Base-by-base conservation (phyloP, 1,284 basidiomycete genomes). In the Austroboletus rostrupii region DNA sequence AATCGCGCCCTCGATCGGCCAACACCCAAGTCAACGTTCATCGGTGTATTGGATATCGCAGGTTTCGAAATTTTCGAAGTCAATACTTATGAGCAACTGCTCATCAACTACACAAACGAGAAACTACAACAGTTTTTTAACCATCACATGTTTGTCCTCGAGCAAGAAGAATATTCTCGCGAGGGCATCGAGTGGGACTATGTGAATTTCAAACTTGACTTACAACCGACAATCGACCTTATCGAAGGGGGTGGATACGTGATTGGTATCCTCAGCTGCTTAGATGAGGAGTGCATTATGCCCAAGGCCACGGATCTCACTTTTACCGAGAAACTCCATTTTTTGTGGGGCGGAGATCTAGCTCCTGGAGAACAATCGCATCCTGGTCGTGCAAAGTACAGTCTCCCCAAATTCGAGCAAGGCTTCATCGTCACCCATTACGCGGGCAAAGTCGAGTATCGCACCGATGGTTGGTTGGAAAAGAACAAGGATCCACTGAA, bases 221-320 rank as follows among this genome's bases (percentile, higher is more conserved):
- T 99, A 9, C 97, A 99, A 67, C 96, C 97, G 1, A 99, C 97
- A 1, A 99, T 99, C 68, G 96, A 99, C 65, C 83, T 99, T 48
- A 99, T 99, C 61, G 97, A 99, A 71, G 79, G 87, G 14, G 83
- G 80, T 50, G 77, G 79, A 19, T 61, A 33, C 51, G 73, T 79
- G 10, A 94, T 99, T 57, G 97, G 97, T 53, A 90, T 99, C 50
- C 79, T 99, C 36, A 93, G 92, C 54, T 87, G 90, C 59, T 76
- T 99, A 43, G 97, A 99, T 67, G 97, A 99, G 67, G 97, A 98
- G 62, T 99, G 95, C 66, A 99, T 99, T 70, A 99, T 99, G 96
- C 97, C 97, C 40, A 94, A 92, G 69, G 97, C 96, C 3, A 94
- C 90, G 8, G 97, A 99, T 67, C 71, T 84, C 45, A 98, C 95